A percentile compares a stretch with the other conserved stretches of the same genome.
Evolutionary conservation across 2,329 filamentous ascomycete genomes (phyloP).

Genomic region (Colletotrichum incanum): DNA sequence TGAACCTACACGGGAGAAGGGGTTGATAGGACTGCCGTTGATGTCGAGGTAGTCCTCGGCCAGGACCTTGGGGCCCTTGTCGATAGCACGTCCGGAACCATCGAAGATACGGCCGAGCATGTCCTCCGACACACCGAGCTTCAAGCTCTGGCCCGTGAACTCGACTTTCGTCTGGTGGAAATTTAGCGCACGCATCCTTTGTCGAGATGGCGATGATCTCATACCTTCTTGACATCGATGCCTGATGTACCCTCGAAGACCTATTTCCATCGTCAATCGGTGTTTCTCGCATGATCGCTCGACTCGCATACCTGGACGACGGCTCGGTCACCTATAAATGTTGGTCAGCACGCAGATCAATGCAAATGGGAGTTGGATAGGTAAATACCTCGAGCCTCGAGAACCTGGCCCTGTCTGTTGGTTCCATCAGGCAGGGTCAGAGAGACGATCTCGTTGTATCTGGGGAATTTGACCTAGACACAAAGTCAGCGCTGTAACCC

Average conservation of each 20-base stretch:
- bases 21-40: constrained; percentile 99
- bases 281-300: constrained; percentile 28
- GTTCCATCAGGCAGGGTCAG: constrained; percentile 96
- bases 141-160: constrained; percentile 96
- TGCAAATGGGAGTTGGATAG: constrained; percentile 40
- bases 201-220: constrained; percentile 43
- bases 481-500: constrained; percentile 14
- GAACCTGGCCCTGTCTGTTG: constrained; percentile 92
- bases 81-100: constrained; percentile 96
- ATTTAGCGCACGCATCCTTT: constrained; percentile 34
- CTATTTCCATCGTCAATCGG: constrained; percentile 63
- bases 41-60: constrained; percentile 99
- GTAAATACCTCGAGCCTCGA: constrained; percentile 91
- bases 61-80: constrained; percentile 98
- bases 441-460: constrained; percentile 98
- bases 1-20: constrained; percentile 87
- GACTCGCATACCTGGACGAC: constrained; percentile 84
- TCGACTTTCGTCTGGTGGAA: constrained; percentile 89
- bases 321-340: constrained; percentile 82
- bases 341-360: constrained; percentile 45
- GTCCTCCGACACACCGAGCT: constrained; percentile 98
- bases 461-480: constrained; percentile 91
- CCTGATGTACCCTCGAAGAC: constrained; percentile 98
- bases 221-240: constrained; percentile 98
- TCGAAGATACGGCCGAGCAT: constrained; percentile 99